Evolutionary conservation across 768 basidiomycete species (phyloP), one percentile per base, ranked within the genome.

Genomic region (Rhizopogon roseolus): DNA sequence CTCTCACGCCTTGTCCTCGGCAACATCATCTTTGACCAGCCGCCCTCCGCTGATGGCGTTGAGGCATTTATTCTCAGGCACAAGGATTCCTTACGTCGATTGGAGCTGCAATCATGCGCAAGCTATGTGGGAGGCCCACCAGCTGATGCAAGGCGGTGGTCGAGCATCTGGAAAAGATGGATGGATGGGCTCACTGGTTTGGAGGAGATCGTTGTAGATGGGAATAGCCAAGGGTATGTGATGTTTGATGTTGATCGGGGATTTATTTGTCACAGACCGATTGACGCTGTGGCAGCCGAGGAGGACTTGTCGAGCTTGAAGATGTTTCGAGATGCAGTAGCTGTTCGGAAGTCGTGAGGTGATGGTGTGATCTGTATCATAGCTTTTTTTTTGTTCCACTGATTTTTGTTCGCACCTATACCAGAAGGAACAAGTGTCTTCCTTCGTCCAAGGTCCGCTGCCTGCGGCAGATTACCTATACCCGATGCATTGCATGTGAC

Each of bases 41-140:
- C 54, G 1, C 50, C 57, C 11, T 58, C 58, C 29, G 17, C 27
- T 1, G 59, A 63, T 34, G 66, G 64, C 10, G 53, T 70, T 2
- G 67, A 68, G 11, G 66, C 66, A 3, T 70, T 68, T 28, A 53
- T 68, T n/a, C 2, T 68, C 19, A 63, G 68, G 13, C 68, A 68
- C 59, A 70, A 70, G 48, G 50, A 42, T 25, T 56, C 49, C 27
- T 38, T 68, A 5, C 63, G 60, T 4, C 60, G 53, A 27, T 45
- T 68, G 5, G 67, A 70, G 22, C 39, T 68, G 28, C 55, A 19
- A 39, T 62, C 61, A 2, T 68, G 68, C 36, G 45, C 63, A 1
- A 70, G 61, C 46, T 70, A 68, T 27, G 58, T 58, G 2, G 48
- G 57, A n/a, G 55, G 28, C n/a, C 5, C n/a, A 3, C 34, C 54